A percentile compares a stretch with the other conserved stretches of the same genome.
These are phyloP conservation scores for Kluyveromyces nonfermentans DNA, from an alignment of 805 yeast species.

Conservation along the genomic window DNA sequence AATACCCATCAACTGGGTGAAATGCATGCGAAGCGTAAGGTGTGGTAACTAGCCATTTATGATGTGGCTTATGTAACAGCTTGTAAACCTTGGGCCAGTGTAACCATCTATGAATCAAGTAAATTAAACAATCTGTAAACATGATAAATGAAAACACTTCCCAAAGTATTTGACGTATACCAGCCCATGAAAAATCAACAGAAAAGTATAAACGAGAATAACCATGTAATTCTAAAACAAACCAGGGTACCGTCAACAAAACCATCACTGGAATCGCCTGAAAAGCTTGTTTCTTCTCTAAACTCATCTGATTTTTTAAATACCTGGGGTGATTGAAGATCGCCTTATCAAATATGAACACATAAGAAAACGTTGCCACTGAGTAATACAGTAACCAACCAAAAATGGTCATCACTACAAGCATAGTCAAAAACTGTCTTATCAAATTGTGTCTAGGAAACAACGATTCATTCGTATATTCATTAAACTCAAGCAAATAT, in stretches of 20 bases:
- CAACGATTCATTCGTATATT: constrained; percentile 53
- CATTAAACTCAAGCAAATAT: constrained; percentile 44
- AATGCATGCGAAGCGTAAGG: constrained; percentile 98
- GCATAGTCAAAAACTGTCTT: constrained; percentile 63
- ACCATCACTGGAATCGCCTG: constrained; percentile 89
- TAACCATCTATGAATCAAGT: constrained; percentile 82
- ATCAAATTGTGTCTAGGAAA: constrained; percentile 62
- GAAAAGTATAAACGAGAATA: constrained; percentile 69
- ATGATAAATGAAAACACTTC: constrained; percentile 76
- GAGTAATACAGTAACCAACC: constrained; percentile 77
- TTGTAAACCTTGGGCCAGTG: constrained; percentile 91
- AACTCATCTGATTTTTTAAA: constrained; percentile 81
- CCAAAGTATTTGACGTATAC: constrained; percentile 50
- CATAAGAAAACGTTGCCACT: constrained; percentile 70
- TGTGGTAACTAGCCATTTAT: constrained; percentile 97
- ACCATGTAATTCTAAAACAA: constrained; percentile 74
- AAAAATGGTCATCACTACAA: constrained; percentile 62
- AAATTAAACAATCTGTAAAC: constrained; percentile 91
- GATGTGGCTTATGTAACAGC: constrained; percentile 89
- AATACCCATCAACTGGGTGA: constrained; percentile 96
- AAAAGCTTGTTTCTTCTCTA: constrained; percentile 73
- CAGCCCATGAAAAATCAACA: constrained; percentile 36
- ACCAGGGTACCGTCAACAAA: constrained; percentile 80
- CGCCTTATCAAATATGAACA: constrained; percentile 73
- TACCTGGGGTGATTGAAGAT: constrained; percentile 94